These are phyloP conservation scores for Cudoniella acicularis DNA, from an alignment of 495 filamentous ascomycete species.

Conservation along the genomic window DNA sequence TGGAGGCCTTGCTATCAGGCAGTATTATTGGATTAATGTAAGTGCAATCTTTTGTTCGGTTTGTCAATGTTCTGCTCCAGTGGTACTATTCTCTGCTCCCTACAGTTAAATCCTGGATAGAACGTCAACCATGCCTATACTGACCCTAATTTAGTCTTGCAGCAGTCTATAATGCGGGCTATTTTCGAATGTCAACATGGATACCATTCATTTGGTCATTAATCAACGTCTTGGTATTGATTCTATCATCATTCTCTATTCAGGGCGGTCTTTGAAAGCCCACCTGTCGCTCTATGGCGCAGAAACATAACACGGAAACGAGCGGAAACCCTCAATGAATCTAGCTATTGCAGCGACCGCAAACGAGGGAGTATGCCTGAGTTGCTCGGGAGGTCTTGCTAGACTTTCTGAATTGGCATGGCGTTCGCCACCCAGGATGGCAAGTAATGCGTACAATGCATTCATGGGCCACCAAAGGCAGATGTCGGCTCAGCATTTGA, in stretches of 20 bases:
- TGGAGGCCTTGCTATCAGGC: constrained; percentile 82
- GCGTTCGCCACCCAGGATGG: constrained; percentile 5
- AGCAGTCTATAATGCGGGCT: constrained; percentile 81
- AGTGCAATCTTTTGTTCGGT: constrained; percentile 35
- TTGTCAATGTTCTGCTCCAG: no score
- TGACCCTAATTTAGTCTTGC: constrained; percentile 57
- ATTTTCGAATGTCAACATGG: constrained; percentile 96
- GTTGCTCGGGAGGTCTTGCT: not conserved
- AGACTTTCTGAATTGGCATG: no score
- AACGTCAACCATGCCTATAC: not conserved
- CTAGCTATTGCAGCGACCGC: no score
- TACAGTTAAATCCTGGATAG: not conserved
- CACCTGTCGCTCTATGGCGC: not conserved
- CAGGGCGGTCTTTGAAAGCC: constrained; percentile 77
- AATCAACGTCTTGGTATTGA: constrained; percentile 83
- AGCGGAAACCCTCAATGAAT: not conserved
- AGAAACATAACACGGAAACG: not conserved
- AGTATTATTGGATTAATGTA: constrained; percentile 87
- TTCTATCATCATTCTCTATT: constrained; percentile 90
- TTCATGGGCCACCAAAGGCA: not conserved
- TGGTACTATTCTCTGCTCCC: no score
- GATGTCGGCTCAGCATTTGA: not conserved
- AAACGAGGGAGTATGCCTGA: not conserved
- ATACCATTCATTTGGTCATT: constrained; percentile 92
- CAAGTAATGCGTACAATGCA: not conserved